These are phyloP conservation scores for Ambrosia hybrid DNA, from an alignment of 140 eudicot genomes.

Conservation along the genomic window DNA sequence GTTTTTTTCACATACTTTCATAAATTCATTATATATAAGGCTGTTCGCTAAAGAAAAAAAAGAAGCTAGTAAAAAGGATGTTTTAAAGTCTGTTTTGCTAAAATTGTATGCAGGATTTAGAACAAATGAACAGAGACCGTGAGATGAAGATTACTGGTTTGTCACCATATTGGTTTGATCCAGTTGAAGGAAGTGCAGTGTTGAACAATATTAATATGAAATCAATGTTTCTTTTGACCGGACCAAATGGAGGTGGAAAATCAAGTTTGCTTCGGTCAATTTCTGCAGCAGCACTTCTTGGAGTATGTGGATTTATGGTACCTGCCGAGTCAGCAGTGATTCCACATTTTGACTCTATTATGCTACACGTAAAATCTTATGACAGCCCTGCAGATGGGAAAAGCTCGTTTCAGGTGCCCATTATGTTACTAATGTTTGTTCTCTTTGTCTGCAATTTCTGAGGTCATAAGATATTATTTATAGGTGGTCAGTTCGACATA, in stretches of 20 bases:
- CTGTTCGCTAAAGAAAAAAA: background rate
- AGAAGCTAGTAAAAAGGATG: conserved; percentile 5
- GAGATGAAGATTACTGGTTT: conserved; percentile 81
- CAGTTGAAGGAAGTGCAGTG: conserved; percentile 80
- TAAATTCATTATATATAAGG: too few relatives aligned
- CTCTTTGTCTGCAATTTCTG: background rate
- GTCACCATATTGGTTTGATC: conserved; percentile 94
- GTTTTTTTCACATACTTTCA: too few relatives aligned
- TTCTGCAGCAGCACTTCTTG: conserved; percentile 91
- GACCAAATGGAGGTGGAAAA: conserved; percentile 99
- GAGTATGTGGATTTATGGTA: conserved; percentile 91
- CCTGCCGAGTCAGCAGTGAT: conserved; percentile 93
- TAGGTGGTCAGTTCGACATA: background rate
- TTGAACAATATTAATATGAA: conserved; percentile 70
- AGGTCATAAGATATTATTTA: background rate
- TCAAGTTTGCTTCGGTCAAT: conserved; percentile 90
- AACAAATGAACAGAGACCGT: conserved; percentile 23
- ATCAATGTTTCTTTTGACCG: conserved; percentile 85
- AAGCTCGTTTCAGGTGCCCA: conserved; percentile 91
- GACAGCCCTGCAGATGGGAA: conserved; percentile 99
- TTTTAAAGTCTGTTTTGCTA: conserved; percentile 11
- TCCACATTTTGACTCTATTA: conserved; percentile 92
- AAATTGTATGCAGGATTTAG: conserved; percentile 49
- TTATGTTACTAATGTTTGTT: background rate
- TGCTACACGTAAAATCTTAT: conserved; percentile 89